These are phyloP conservation scores for Kwoniella sp. DNA, from an alignment of 768 basidiomycete species.

Conservation along the genomic window DNA sequence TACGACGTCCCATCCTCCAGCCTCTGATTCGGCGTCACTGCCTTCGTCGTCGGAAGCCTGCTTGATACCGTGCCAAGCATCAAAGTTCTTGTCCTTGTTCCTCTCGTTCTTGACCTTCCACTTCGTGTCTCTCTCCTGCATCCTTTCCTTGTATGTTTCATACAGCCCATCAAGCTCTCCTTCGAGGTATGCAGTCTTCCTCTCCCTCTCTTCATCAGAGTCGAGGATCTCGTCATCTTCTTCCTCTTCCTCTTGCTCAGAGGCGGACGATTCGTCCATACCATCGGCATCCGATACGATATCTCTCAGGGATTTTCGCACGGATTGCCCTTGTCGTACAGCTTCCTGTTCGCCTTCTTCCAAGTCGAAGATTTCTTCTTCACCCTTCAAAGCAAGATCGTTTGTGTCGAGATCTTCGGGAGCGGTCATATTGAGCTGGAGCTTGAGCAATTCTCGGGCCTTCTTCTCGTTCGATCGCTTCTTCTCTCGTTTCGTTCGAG, in stretches of 20 bases:
- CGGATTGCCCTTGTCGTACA: slow-evolving; percentile 55
- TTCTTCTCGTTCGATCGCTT: slow-evolving; percentile 86
- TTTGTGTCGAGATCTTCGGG: slow-evolving; percentile 89
- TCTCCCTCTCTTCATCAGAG: slow-evolving; percentile 67
- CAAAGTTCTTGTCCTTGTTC: slow-evolving; percentile 69
- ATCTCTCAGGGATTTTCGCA: slow-evolving; percentile 59
- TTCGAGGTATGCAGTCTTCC: slow-evolving; percentile 68
- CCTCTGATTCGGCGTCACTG: slow-evolving; percentile 59
- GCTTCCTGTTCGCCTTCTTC: slow-evolving; percentile 63
- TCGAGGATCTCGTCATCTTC: slow-evolving; percentile 58
- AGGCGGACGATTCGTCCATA: slow-evolving; percentile 53
- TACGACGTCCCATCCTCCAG: slow-evolving; percentile 57
- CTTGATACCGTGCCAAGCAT: slow-evolving; percentile 76
- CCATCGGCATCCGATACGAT: slow-evolving; percentile 58
- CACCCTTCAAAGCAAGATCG: slow-evolving; percentile 64
- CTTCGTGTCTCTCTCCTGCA: slow-evolving; percentile 83
- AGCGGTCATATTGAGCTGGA: slow-evolving; percentile 96
- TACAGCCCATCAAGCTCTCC: slow-evolving; percentile 87
- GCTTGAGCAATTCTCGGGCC: slow-evolving; percentile 81
- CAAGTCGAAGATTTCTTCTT: slow-evolving; percentile 88
- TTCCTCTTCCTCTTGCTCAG: slow-evolving; percentile 44
- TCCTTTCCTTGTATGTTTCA: slow-evolving; percentile 75
- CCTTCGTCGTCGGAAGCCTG: slow-evolving; percentile 50
- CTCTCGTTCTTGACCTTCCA: slow-evolving; percentile 79
- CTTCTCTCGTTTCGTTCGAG: slow-evolving; percentile 75